phyloP scores from a whole-genome alignment of 2,329 filamentous ascomycete species.

The Fusarium tupiense region DNA sequence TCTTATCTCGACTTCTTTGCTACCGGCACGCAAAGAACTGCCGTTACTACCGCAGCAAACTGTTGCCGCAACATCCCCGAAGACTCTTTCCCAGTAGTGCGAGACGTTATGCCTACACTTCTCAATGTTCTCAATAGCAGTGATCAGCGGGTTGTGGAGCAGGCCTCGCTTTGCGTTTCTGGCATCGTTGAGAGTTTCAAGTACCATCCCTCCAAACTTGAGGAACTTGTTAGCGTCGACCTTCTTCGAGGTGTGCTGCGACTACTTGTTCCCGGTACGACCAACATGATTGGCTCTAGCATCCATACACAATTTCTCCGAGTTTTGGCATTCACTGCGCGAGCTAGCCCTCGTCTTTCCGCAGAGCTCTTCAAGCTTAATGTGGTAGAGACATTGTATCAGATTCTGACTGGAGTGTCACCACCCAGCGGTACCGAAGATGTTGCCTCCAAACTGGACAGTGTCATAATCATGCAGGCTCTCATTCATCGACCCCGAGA shows the following conservation, averaged over 20 bases:
- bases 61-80: slow-evolving; percentile 97
- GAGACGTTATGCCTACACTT: slow-evolving; percentile 95
- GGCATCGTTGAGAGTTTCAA: slow-evolving; percentile 98
- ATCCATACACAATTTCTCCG: slow-evolving; percentile 97
- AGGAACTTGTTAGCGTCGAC: slow-evolving; percentile 90
- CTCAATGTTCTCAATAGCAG: slow-evolving; percentile 90
- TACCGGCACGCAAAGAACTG: slow-evolving; percentile 94
- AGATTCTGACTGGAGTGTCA: slow-evolving; percentile 95
- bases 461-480: slow-evolving; percentile 98
- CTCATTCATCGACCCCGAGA: slow-evolving; percentile 95
- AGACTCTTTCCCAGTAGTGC: slow-evolving; percentile 90
- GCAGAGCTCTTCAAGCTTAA: slow-evolving; percentile 95
- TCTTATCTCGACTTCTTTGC: slow-evolving; percentile 98
- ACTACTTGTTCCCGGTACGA: slow-evolving; percentile 90
- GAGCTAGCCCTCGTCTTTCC: slow-evolving; percentile 86
- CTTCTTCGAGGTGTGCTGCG: slow-evolving; percentile 86
- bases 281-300: slow-evolving; percentile 91
- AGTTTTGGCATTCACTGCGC: slow-evolving; percentile 88
- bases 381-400: slow-evolving; percentile 95
- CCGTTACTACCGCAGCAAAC: slow-evolving; percentile 96
- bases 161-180: slow-evolving; percentile 94
- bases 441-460: slow-evolving; percentile 87
- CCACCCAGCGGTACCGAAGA: slow-evolving; percentile 83
- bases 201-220: slow-evolving; percentile 84
- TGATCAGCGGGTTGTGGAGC: slow-evolving; percentile 96